Conservation (phyloP, 495 filamentous ascomycete species). For the Penicillium bovifimosum region DNA sequence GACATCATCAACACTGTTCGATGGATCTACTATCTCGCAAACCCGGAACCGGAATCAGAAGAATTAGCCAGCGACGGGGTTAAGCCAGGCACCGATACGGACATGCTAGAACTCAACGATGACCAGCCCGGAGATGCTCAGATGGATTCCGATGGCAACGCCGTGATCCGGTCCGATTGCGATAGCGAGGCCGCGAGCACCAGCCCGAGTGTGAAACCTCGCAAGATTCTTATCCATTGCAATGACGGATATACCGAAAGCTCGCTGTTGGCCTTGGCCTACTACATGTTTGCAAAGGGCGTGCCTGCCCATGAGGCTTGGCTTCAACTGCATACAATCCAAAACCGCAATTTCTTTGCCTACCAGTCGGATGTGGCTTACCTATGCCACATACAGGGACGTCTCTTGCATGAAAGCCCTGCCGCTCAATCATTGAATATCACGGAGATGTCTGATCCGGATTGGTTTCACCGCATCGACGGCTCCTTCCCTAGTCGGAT, state of each 20-base stretch:
- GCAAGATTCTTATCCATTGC: slow-evolving; percentile 83
- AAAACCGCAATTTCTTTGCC: slow-evolving; percentile 89
- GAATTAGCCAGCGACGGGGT: slow-evolving; percentile 47
- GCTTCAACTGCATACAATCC: slow-evolving; percentile 74
- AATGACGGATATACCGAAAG: slow-evolving; percentile 95
- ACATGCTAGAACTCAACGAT: slow-evolving; percentile 34
- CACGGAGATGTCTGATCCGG: slow-evolving; percentile 49
- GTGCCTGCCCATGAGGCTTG: slow-evolving; percentile 76
- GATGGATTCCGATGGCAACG: slow-evolving; percentile 55
- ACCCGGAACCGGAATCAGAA: slow-evolving; percentile 43
- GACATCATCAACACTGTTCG: slow-evolving; percentile 78
- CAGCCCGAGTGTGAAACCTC: slow-evolving; percentile 32
- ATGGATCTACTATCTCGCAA: slow-evolving; percentile 80
- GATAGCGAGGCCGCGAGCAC: slow-evolving; percentile 55
- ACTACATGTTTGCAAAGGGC: slow-evolving; percentile 84
- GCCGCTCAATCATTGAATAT: slow-evolving; percentile 19
- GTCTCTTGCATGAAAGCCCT: slow-evolving; percentile 57
- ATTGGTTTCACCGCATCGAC: slow-evolving; percentile 80
- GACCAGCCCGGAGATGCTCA: slow-evolving; percentile 31
- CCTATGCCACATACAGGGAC: slow-evolving; percentile 65
- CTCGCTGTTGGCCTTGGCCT: slow-evolving; percentile 78
- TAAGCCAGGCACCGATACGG: slow-evolving; percentile 47
- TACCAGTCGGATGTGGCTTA: slow-evolving; percentile 86
- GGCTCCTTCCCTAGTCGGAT: slow-evolving; percentile 86
- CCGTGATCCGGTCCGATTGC: slow-evolving; percentile 50